phyloP scores from a whole-genome alignment of 257 asterid genomes.

The Ehretia macrophylla region DNA sequence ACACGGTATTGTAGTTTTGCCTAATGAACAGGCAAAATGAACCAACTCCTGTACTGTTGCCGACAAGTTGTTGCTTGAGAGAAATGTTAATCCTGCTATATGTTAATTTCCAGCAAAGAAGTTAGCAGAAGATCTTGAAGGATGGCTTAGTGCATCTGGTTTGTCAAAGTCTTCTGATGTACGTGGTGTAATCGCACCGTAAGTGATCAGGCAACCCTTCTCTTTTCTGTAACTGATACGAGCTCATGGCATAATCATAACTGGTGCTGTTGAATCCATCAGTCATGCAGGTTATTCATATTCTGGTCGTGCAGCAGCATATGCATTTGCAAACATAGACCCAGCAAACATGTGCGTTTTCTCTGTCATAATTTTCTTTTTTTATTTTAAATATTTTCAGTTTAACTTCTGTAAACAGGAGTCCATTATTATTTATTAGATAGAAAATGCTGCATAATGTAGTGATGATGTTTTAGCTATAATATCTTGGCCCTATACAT shows the following conservation, averaged over 20 bases:
- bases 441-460: background rate
- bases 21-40: background rate
- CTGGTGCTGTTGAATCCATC: conserved; percentile 26
- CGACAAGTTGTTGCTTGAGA: background rate
- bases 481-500: background rate
- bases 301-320: conserved; percentile 98
- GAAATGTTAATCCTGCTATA: conserved; percentile 11
- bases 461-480: background rate
- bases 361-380: conserved; percentile 6
- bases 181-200: conserved; percentile 99
- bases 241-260: conserved; percentile 8
- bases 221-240: conserved; percentile 2
- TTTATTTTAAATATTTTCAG: background rate
- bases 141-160: conserved; percentile 72
- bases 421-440: background rate
- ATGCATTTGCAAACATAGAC: conserved; percentile 90
- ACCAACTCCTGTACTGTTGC: background rate
- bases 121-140: conserved; percentile 77
- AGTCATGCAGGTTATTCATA: conserved; percentile 99
- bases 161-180: conserved; percentile 64
- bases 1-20: no score
- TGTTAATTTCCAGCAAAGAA: conserved; percentile 47
- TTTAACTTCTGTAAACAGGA: background rate
- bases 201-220: conserved; percentile 30
- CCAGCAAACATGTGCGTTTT: conserved; percentile 64